Conservation (phyloP, 129 eudicot species). For the Glebionis coronaria region DNA sequence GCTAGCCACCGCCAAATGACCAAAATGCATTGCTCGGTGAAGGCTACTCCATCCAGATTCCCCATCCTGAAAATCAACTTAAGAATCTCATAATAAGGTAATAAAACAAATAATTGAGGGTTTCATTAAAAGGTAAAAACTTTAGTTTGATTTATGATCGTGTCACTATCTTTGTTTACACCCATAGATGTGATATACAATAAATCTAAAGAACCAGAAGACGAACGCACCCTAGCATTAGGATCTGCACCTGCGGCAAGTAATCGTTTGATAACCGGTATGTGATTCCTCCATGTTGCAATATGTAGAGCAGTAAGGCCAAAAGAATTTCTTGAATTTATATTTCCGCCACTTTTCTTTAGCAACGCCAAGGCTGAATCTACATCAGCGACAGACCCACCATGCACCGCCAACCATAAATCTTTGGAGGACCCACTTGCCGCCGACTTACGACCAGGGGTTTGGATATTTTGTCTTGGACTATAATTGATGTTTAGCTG, state of each 20-base stretch:
- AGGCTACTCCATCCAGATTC: conserved; percentile 99
- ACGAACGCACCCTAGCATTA: conserved; percentile 79
- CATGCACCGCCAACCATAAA: conserved; percentile 61
- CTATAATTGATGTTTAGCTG: conserved; percentile 39
- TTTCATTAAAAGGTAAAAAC: neutral
- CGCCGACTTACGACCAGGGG: conserved; percentile 41
- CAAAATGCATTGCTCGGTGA: conserved; percentile 94
- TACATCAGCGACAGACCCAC: conserved; percentile 74
- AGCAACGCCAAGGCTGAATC: conserved; percentile 62
- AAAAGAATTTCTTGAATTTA: conserved; percentile 75
- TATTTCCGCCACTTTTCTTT: conserved; percentile 84
- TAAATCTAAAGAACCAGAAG: conserved; percentile 27
- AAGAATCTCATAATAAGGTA: neutral
- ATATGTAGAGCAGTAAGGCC: conserved; percentile 93
- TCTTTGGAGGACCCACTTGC: conserved; percentile 55
- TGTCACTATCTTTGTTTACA: neutral
- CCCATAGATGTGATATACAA: neutral
- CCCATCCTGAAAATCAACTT: conserved; percentile 63
- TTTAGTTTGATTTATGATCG: neutral
- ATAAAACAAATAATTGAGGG: neutral
- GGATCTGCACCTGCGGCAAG: conserved; percentile 99
- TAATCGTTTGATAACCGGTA: conserved; percentile 75
- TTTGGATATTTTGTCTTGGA: conserved; percentile 60
- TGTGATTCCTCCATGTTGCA: conserved; percentile 95
- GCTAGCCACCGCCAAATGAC: conserved; percentile 93